Percentiles rank a stretch among this genome's conserved stretches.
phyloP scores from a whole-genome alignment of 768 basidiomycete genomes.

The Collybia mongolica region DNA sequence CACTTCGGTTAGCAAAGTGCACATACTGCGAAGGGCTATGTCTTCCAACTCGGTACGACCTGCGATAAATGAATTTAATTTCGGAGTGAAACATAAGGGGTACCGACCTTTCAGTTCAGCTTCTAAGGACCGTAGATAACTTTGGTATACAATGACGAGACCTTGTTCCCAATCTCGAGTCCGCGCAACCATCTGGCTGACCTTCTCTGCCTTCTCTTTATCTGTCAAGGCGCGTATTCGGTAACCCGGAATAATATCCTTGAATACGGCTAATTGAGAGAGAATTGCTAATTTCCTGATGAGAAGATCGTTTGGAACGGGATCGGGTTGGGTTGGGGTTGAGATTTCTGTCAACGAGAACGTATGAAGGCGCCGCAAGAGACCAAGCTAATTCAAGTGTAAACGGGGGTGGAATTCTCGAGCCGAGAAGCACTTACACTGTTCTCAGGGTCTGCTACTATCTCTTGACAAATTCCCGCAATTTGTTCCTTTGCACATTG shows the following conservation, averaged over 20 bases:
- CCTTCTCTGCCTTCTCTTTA: slow-evolving; percentile 88
- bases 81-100: background rate
- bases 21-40: slow-evolving; percentile 80
- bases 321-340: slow-evolving; percentile 64
- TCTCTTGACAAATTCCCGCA: slow-evolving; percentile 90
- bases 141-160: slow-evolving; percentile 83
- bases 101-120: slow-evolving; percentile 78
- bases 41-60: slow-evolving; percentile 66
- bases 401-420: slow-evolving; percentile 3
- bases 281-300: slow-evolving; percentile 88
- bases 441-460: slow-evolving; percentile 92
- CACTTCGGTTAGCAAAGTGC: slow-evolving; percentile 75
- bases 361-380: slow-evolving; percentile 84
- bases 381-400: slow-evolving; percentile 60
- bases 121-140: slow-evolving; percentile 84
- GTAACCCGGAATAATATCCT: slow-evolving; percentile 95
- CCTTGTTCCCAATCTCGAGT: slow-evolving; percentile 97
- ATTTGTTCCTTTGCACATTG: slow-evolving; percentile 91
- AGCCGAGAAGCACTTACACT: slow-evolving; percentile 53
- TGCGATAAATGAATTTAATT: slow-evolving; percentile 27
- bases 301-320: slow-evolving; percentile 73
- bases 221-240: slow-evolving; percentile 91
- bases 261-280: slow-evolving; percentile 91
- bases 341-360: slow-evolving; percentile 82
- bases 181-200: slow-evolving; percentile 87